These are phyloP conservation scores for Lyophyllum decastes DNA, from an alignment of 768 basidiomycete genomes.

Conservation along the genomic window DNA sequence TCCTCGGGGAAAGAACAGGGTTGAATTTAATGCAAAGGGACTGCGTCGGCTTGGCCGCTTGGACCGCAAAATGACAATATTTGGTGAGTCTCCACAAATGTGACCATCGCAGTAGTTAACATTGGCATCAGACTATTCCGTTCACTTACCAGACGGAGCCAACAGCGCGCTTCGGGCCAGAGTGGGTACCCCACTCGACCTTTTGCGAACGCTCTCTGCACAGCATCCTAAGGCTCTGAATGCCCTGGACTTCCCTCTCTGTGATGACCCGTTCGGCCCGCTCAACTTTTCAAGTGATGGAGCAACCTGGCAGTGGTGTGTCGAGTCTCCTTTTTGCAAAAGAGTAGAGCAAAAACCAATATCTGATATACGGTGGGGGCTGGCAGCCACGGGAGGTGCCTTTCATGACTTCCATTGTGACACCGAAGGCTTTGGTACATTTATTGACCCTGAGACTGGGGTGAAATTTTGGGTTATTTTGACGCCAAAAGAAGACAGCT, in stretches of 20 bases:
- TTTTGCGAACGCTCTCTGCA: no score
- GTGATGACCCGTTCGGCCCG: no score
- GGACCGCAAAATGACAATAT: not conserved
- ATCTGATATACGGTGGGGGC: not conserved
- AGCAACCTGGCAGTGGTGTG: not conserved
- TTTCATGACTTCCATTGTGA: not conserved
- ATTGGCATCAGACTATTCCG: not conserved
- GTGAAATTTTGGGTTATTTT: slow-evolving; percentile 4
- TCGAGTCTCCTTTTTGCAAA: not conserved
- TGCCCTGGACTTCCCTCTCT: not conserved
- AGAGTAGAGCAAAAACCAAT: not conserved
- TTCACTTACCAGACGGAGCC: not conserved
- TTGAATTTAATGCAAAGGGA: not conserved
- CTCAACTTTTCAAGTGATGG: not conserved
- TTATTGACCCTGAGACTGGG: not conserved
- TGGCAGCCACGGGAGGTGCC: no score
- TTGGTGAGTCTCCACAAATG: not conserved
- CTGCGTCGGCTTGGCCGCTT: not conserved
- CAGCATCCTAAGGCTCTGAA: not conserved
- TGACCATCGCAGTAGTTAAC: not conserved
- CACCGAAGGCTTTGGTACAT: not conserved
- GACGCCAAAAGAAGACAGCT: not conserved
- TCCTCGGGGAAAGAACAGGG: not conserved
- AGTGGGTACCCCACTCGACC: not conserved
- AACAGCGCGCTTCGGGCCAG: not conserved